Base-by-base conservation (phyloP, 192 early-diverging fungal genomes). In the Backusella westeae region DNA sequence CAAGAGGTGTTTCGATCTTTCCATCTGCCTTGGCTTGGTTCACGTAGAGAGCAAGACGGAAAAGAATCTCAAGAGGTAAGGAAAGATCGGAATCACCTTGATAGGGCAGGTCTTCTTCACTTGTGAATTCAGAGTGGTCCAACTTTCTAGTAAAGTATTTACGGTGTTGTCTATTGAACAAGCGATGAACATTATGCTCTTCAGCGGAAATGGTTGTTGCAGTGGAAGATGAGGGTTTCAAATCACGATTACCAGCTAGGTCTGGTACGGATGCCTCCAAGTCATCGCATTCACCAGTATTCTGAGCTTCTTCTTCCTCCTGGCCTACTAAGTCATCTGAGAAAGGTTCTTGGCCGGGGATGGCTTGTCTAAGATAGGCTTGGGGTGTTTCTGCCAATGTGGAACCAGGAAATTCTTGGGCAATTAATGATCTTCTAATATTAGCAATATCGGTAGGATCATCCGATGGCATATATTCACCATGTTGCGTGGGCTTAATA, bases 41-140 rank as follows among this genome's bases (percentile, higher is more conserved):
- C 21, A 86, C 77, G 75, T 84, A 87, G 17, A 87, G 73, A 26
- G 81, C 77, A 21, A 89, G 34, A 14, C 82, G 79, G 67, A 83
- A 84, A 10, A 85, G 53, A 74, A 89, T 87, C 75, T 89, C 87
- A 36, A 89, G 56, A 15, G 87, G 87, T 6, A 89, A 71, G 3
- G 83, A 83, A 76, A 89, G 82, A 42, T 85, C 83, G 5, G 84
- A 85, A 42, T 87, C 83, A 1, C 82, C 80, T 17, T 89, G 82
- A 17, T 82, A 83, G 19, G 67, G 74, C 36, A 75, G 77, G 34
- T 81, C 83, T 72, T 77, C 77, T 49, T 67, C 74, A 34, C 65
- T 23, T 53, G 74, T 46, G 68, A 72, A 87, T 69, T 39, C 39
- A 26, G 71, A 67, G 42, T 71, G 70, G 41, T 71, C 70, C 17